These are phyloP conservation scores for Saturnispora quitensis DNA, from an alignment of 805 yeast species.

Conservation along the genomic window DNA sequence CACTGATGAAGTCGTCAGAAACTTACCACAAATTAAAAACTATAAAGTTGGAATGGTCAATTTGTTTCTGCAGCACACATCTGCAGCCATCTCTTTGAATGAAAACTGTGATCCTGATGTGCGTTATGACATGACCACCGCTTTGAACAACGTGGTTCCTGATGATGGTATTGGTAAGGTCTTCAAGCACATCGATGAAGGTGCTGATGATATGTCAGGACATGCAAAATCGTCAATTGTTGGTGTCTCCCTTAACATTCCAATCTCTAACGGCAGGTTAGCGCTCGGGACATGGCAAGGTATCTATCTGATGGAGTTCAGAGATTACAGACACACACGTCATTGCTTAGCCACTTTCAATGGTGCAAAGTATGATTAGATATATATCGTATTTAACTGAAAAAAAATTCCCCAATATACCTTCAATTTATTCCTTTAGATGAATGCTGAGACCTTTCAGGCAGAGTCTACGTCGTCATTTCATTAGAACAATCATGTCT, in stretches of 20 bases:
- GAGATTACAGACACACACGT: constrained; percentile 55
- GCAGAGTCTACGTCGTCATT: not conserved
- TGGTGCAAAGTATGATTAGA: constrained; percentile 36
- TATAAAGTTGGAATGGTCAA: constrained; percentile 57
- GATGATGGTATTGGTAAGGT: constrained; percentile 41
- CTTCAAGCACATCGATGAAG: constrained; percentile 65
- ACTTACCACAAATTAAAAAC: constrained; percentile 50
- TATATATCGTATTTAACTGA: not conserved
- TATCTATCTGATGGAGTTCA: constrained; percentile 65
- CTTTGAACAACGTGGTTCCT: constrained; percentile 59
- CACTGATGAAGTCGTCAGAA: constrained; percentile 50
- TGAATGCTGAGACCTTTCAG: not conserved
- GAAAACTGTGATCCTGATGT: constrained; percentile 81
- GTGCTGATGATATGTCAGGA: constrained; percentile 79
- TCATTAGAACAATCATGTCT: not conserved
- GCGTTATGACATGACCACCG: constrained; percentile 54
- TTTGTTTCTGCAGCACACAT: constrained; percentile 68
- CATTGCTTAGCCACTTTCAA: constrained; percentile 65
- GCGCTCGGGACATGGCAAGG: constrained; percentile 86
- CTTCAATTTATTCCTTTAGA: not conserved
- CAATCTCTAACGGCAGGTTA: constrained; percentile 58
- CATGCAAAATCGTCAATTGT: constrained; percentile 56
- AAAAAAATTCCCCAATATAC: not conserved
- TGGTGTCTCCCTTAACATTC: constrained; percentile 59
- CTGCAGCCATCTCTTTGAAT: constrained; percentile 67